Base-by-base conservation (phyloP, 148 eudicot species). In the Chenopodium suecicum region DNA sequence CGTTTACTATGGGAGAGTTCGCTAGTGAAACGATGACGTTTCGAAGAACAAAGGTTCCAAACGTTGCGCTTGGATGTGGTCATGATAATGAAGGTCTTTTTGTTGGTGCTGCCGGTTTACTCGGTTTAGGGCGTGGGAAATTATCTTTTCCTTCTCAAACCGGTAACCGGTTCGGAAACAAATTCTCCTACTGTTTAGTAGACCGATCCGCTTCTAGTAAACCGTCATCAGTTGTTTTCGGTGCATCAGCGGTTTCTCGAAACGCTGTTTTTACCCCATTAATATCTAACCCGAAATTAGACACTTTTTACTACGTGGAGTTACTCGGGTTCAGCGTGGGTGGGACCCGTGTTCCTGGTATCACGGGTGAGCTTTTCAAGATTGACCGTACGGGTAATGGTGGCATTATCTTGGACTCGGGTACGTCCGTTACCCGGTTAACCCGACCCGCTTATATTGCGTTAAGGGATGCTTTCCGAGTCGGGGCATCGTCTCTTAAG, bases 1-100 rank as follows among this genome's bases (percentile, higher is more conserved):
- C 98, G 0, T 90, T 90, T 76, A 97, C 99, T 1, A 70, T 86
- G 27, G 99, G 99, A 0, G 95, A 94, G 12, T 97, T 88, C 83
- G 93, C 97, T 2, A 87, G 91, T 31, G 99, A 97, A 84, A 97
- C 99, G 70, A 88, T 97, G 82, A 92, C 98, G 80, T 97, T 97
- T 63, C 86, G 99, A 0, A 37, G 90, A 14, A 64, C 66, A 0
- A 84, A 83, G 25, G 94, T 97, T 1, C 89, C 82, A 20, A 91
- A 92, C 74, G 86, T 97, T 4, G 95, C 98, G 74, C 48, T 97
- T 0, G 99, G 99, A 0, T 97, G 99, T 22, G 99, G 99, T 9
- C 99, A 94, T 72, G 97, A 94, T 68, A 97, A 97, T 47, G 92
- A 97, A 65, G 99, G 99, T 0, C 79, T 94, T 0, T 97, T 97